Conservation (phyloP, 169 alveolate genomes). For the Eimeria praecox region DNA sequence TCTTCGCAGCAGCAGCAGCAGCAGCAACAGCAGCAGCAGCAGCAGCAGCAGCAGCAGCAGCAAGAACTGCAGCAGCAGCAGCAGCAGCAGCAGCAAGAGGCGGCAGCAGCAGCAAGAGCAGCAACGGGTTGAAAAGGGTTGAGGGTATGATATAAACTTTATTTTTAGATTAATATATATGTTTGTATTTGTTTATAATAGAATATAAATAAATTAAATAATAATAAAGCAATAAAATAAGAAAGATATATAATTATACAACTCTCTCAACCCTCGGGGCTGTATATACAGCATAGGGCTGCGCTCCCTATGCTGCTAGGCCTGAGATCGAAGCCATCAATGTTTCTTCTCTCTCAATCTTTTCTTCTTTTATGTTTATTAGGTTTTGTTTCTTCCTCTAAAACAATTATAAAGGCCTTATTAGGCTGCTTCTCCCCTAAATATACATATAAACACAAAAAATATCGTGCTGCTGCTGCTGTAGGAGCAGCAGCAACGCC, state of each 20-base stretch:
- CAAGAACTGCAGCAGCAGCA: neutral
- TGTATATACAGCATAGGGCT: neutral
- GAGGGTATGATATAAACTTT: no score
- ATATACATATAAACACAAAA: neutral
- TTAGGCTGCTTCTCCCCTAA: neutral
- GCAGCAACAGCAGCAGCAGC: conserved; percentile 4
- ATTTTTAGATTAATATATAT: no score
- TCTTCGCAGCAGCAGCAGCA: conserved; percentile 8
- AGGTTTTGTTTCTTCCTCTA: neutral
- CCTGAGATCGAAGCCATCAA: neutral
- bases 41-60: neutral
- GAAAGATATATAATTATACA: no score
- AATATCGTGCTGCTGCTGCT: neutral
- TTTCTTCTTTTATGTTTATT: neutral
- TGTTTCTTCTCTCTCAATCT: neutral
- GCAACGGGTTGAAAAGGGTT: no score
- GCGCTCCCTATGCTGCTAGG: neutral
- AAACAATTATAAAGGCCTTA: neutral
- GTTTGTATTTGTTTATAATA: no score
- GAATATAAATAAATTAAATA: no score
- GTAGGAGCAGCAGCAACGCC: conserved; percentile 28
- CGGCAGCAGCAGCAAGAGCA: neutral
- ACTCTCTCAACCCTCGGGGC: no score
- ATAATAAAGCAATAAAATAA: no score
- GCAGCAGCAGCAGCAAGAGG: neutral